Percentiles rank a stretch among this genome's conserved stretches.
These are phyloP conservation scores for Fusarium pininemorale DNA, from an alignment of 2,329 filamentous ascomycete genomes.

Conservation along the genomic window DNA sequence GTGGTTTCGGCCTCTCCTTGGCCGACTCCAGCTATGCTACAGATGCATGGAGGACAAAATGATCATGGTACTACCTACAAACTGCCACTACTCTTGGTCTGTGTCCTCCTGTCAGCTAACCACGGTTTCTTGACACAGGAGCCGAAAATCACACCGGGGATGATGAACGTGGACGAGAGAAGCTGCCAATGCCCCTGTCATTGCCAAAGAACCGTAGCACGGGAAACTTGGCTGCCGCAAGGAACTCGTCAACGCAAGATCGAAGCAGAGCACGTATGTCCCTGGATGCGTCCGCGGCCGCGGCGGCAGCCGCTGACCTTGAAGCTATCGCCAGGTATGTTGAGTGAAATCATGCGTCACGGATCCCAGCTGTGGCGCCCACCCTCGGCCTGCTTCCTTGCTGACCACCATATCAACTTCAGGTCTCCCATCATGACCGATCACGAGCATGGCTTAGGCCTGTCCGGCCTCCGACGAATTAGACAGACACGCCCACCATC, in stretches of 20 bases:
- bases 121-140: conserved; percentile 38
- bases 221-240: conserved; percentile 64
- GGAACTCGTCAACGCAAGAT: conserved; percentile 58
- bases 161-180: conserved; percentile 54
- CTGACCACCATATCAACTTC: conserved; percentile 44
- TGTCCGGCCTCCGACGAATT: conserved; percentile 90
- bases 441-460: conserved; percentile 86
- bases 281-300: conserved; percentile 76
- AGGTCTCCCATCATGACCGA: conserved; percentile 86
- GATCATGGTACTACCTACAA: conserved; percentile 49
- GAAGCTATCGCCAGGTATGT: conserved; percentile 78
- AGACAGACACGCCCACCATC: conserved; percentile 79
- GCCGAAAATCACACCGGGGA: conserved; percentile 47
- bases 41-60: conserved; percentile 54
- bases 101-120: conserved; percentile 35
- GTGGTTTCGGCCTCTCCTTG: conserved; percentile 33
- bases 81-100: conserved; percentile 6
- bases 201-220: conserved; percentile 73
- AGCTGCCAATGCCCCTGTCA: conserved; percentile 58
- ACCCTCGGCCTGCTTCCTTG: conserved; percentile 23
- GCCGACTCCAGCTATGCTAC: conserved; percentile 54
- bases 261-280: conserved; percentile 76
- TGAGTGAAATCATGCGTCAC: conserved; percentile 32
- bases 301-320: conserved; percentile 66
- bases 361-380: conserved; percentile 23